phyloP scores from a whole-genome alignment of 1,284 basidiomycete genomes.

The Xanthoconium separans region DNA sequence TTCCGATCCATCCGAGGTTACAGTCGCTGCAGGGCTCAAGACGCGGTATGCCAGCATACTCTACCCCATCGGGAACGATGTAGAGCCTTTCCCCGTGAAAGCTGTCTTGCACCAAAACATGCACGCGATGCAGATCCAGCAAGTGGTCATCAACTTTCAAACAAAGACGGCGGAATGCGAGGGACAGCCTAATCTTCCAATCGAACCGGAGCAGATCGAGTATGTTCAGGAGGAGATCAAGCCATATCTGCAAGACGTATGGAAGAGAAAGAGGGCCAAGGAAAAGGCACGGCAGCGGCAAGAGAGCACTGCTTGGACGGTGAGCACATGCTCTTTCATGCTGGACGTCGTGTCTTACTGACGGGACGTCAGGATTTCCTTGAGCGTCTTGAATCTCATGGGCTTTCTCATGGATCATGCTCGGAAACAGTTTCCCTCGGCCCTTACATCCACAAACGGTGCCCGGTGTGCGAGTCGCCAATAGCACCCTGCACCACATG shows the following conservation, averaged over 20 bases:
- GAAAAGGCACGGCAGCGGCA: slow-evolving; percentile 8
- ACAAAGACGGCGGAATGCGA: slow-evolving; percentile 16
- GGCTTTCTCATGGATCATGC: not conserved
- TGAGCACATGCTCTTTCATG: not conserved
- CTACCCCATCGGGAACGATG: slow-evolving; percentile 11
- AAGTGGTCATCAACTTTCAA: slow-evolving; percentile 21
- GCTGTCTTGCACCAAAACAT: slow-evolving; percentile 15
- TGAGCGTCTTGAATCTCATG: slow-evolving; percentile 13
- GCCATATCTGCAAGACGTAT: slow-evolving; percentile 13
- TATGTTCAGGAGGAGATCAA: slow-evolving; percentile 17
- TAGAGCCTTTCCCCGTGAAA: slow-evolving; percentile 12
- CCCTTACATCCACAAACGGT: not conserved
- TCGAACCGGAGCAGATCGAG: slow-evolving; percentile 24
- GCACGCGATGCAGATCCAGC: slow-evolving; percentile 7
- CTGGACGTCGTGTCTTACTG: not conserved
- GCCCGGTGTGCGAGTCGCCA: slow-evolving; percentile 14
- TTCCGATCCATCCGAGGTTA: not conserved
- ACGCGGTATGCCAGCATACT: slow-evolving; percentile 17
- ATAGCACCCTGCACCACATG: slow-evolving; percentile 16
- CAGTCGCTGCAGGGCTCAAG: not conserved
- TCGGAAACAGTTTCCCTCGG: not conserved
- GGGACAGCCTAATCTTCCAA: slow-evolving; percentile 16
- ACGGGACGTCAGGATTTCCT: slow-evolving; percentile 16
- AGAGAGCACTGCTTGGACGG: slow-evolving; percentile 14
- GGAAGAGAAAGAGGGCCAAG: slow-evolving; percentile 7